These are phyloP conservation scores for Pelagomonas calceolata DNA, from an alignment of 108 stramenopile genomes.

Conservation along the genomic window DNA sequence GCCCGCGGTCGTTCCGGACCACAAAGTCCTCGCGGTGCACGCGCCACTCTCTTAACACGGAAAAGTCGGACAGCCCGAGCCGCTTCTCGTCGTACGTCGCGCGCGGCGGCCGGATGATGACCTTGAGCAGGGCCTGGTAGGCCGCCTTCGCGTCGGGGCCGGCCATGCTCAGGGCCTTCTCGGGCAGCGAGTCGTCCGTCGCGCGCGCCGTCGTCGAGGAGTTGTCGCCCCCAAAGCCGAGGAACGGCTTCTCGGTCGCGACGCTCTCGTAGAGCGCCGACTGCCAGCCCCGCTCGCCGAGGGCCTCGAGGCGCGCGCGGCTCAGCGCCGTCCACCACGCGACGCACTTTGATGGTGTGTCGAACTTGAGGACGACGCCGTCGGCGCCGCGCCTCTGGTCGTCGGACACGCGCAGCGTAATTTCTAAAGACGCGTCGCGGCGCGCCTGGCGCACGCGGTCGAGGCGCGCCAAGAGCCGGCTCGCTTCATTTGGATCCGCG, in stretches of 20 bases:
- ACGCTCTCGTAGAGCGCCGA: too few species aligned
- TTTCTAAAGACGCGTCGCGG: background rate
- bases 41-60: slow-evolving; percentile 6
- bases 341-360: background rate
- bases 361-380: background rate
- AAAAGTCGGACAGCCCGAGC: slow-evolving; percentile 10
- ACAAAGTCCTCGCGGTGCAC: slow-evolving; percentile 37
- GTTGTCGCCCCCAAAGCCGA: too few species aligned
- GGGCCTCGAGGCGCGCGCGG: background rate
- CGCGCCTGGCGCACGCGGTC: background rate
- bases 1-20: slow-evolving; percentile 29
- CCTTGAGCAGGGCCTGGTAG: slow-evolving; percentile 33
- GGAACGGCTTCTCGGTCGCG: background rate
- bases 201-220: too few species aligned
- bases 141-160: background rate
- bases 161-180: background rate
- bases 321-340: background rate
- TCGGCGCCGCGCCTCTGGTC: too few species aligned
- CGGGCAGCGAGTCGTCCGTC: background rate
- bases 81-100: slow-evolving; percentile 20
- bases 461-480: background rate
- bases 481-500: too few species aligned
- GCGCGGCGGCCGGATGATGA: slow-evolving; percentile 51
- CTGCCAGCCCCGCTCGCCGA: background rate
- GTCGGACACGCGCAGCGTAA: background rate